These are phyloP conservation scores for Alternaria brassicicola DNA, from an alignment of 2,329 filamentous ascomycete species.

Conservation along the genomic window DNA sequence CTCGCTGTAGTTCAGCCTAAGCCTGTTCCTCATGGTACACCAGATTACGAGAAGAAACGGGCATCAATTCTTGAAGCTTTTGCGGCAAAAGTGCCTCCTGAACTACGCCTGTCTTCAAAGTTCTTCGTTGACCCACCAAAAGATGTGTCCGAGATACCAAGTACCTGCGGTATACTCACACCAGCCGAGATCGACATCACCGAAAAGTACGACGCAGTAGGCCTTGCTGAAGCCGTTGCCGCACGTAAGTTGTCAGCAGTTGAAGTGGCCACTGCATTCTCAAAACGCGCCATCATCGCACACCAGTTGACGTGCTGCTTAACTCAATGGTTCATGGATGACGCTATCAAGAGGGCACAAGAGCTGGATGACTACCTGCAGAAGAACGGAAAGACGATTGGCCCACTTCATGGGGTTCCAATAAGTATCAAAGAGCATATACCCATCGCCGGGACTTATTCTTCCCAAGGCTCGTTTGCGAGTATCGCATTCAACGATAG, in stretches of 20 bases:
- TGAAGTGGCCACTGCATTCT: conserved; percentile 43
- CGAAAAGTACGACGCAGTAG: conserved; percentile 53
- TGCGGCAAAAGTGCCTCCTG: conserved; percentile 18
- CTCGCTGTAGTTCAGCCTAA: conserved; percentile 20
- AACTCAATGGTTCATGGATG: conserved; percentile 31
- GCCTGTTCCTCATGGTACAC: conserved; percentile 22
- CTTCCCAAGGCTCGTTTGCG: conserved; percentile 60
- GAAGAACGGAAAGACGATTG: conserved; percentile 23
- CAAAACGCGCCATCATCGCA: conserved; percentile 27
- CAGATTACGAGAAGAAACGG: conserved; percentile 25
- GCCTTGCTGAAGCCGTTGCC: conserved; percentile 51
- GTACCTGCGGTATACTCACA: conserved; percentile 53
- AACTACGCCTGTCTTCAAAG: conserved; percentile 14
- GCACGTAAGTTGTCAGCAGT: conserved; percentile 47
- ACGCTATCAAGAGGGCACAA: conserved; percentile 24
- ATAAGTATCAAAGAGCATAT: conserved; percentile 61
- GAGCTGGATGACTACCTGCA: conserved; percentile 53
- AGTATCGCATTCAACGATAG: conserved; percentile 55
- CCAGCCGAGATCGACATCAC: conserved; percentile 58
- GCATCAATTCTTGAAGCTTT: conserved; percentile 21
- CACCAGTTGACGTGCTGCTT: conserved; percentile 27
- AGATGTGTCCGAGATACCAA: conserved; percentile 27
- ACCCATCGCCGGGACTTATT: conserved; percentile 58
- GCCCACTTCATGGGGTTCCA: conserved; percentile 57
- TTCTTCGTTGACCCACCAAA: conserved; percentile 21